phyloP scores from a whole-genome alignment of 176 grass and related monocot species.

The Chrysopogon serrulatus region DNA sequence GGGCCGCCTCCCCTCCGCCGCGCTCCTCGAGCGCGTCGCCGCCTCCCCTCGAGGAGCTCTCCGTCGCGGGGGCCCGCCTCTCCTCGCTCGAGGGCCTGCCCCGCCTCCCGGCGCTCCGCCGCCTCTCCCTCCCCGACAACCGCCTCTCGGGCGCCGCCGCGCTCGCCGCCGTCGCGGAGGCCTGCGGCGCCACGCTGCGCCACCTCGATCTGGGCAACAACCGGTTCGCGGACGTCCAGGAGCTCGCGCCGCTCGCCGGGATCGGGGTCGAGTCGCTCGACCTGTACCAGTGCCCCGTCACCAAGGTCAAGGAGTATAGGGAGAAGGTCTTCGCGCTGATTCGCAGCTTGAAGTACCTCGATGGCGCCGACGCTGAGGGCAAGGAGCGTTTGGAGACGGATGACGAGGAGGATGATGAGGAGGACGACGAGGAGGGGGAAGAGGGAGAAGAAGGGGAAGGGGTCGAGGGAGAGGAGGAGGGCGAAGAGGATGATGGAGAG shows the following conservation, averaged over 20 bases:
- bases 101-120: conserved; percentile 52
- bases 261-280: conserved; percentile 41
- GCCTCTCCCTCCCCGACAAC: conserved; percentile 71
- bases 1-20: conserved; percentile 50
- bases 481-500: background rate
- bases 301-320: conserved; percentile 48
- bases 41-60: conserved; percentile 46
- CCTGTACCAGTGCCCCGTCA: conserved; percentile 65
- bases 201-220: conserved; percentile 71
- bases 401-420: conserved; percentile 51
- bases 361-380: conserved; percentile 51
- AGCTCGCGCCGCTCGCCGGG: conserved; percentile 42
- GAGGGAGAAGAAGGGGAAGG: background rate
- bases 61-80: conserved; percentile 49
- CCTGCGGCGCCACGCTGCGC: conserved; percentile 42
- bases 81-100: conserved; percentile 51
- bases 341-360: conserved; percentile 46
- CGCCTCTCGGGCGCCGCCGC: conserved; percentile 43
- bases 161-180: conserved; percentile 35
- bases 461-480: background rate
- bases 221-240: conserved; percentile 44
- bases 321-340: conserved; percentile 50
- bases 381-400: conserved; percentile 63
- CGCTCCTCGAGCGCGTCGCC: conserved; percentile 33
- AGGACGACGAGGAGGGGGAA: conserved; percentile 26